Conservation (phyloP, 1,284 basidiomycete genomes). For the Cryptococcus amylolentus region DNA sequence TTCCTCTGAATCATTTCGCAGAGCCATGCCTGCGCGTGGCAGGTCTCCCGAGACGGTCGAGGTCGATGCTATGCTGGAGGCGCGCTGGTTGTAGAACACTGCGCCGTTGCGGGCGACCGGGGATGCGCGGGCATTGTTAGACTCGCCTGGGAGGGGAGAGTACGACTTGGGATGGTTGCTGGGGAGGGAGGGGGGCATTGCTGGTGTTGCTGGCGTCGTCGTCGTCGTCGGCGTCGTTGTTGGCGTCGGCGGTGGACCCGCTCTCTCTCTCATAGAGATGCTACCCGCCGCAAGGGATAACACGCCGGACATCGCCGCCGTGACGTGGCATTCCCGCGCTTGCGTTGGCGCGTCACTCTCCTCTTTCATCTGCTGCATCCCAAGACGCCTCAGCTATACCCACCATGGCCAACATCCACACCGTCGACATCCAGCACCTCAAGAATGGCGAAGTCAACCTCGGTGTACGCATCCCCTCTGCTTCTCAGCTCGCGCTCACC, state of each 20-base stretch:
- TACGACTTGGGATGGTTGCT: slow-evolving; percentile 22
- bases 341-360: slow-evolving; percentile 8
- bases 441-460: slow-evolving; percentile 92
- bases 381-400: not conserved
- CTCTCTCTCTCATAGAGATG: no score
- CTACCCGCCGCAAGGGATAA: not conserved
- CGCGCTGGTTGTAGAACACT: slow-evolving; percentile 29
- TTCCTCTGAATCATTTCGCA: slow-evolving; percentile 27
- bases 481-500: not conserved
- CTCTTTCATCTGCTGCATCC: not conserved
- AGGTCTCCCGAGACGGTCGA: slow-evolving; percentile 15
- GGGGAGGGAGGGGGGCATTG: slow-evolving; percentile 30
- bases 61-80: slow-evolving; percentile 7
- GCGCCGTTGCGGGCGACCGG: slow-evolving; percentile 35
- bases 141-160: slow-evolving; percentile 39
- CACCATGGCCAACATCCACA: slow-evolving; percentile 43
- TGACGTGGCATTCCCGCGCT: slow-evolving; percentile 7
- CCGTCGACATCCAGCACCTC: slow-evolving; percentile 55
- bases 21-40: slow-evolving; percentile 4
- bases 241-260: no score
- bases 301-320: not conserved
- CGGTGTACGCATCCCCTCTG: slow-evolving; percentile 61
- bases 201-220: not conserved
- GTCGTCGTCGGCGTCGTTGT: no score
- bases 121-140: slow-evolving; percentile 24